A percentile compares a stretch with the other conserved stretches of the same genome.
Evolutionary conservation across 176 grass and related monocot species (phyloP).

Genomic region (Pharus latifolius): DNA sequence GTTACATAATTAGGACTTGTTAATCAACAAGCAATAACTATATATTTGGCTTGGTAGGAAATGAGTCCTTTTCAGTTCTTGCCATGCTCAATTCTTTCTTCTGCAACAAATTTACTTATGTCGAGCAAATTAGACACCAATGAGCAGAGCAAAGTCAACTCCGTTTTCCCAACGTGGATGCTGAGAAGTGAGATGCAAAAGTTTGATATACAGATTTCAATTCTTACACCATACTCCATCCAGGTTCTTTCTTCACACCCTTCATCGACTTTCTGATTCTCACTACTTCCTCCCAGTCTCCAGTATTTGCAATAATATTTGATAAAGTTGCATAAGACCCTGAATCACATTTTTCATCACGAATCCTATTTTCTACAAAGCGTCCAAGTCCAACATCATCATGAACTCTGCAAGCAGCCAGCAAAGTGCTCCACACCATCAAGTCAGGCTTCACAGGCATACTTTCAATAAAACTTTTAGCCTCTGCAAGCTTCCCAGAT

Average conservation of each 20-base stretch:
- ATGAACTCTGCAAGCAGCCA: constrained; percentile 70
- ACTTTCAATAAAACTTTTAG: constrained; percentile 43
- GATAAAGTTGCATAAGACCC: constrained; percentile 44
- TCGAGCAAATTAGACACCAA: no score
- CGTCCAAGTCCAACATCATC: constrained; percentile 44
- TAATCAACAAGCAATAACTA: no score
- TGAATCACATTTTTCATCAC: constrained; percentile 38
- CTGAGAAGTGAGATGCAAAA: no score
- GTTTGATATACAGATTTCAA: neutral
- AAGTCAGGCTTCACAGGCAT: constrained; percentile 54
- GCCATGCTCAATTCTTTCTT: no score
- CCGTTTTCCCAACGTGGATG: no score
- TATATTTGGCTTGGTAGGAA: no score
- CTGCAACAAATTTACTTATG: no score
- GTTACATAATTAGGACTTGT: no score
- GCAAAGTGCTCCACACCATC: constrained; percentile 65
- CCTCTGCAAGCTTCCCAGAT: constrained; percentile 55
- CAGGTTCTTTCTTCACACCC: constrained; percentile 48
- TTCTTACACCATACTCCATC: constrained; percentile 53
- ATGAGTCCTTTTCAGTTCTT: no score
- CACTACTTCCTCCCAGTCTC: constrained; percentile 55
- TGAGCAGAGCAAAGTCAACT: no score
- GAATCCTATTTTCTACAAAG: constrained; percentile 44
- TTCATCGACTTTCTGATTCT: constrained; percentile 59
- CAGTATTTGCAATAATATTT: constrained; percentile 51